Evolutionary conservation across 2,329 filamentous ascomycete species (phyloP).

Genomic region (Cladophialophora psammophila): DNA sequence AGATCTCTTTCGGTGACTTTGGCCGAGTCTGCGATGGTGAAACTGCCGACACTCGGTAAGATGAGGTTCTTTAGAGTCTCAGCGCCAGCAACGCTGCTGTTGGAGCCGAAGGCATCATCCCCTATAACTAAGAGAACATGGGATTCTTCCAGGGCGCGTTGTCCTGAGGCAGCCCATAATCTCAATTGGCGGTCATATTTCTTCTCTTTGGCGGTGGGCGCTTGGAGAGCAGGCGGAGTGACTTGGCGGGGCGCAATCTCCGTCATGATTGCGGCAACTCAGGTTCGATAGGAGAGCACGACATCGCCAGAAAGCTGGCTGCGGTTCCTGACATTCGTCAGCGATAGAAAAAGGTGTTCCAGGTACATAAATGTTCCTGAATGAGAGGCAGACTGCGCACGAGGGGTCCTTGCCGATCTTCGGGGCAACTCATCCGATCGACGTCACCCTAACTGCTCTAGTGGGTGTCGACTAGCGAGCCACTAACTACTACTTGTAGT

Average conservation of each 20-base stretch:
- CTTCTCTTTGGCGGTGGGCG: conserved; percentile 68
- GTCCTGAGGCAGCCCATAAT: conserved; percentile 91
- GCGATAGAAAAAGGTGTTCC: background rate
- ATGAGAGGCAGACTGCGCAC: background rate
- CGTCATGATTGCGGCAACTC: conserved; percentile 24
- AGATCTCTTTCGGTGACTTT: conserved; percentile 81
- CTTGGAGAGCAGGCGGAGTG: conserved; percentile 57
- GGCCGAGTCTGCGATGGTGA: conserved; percentile 85
- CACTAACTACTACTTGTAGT: background rate
- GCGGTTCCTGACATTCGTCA: conserved; percentile 6
- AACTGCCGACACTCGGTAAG: conserved; percentile 86
- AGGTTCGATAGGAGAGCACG: background rate
- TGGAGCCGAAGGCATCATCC: conserved; percentile 35
- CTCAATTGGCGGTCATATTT: conserved; percentile 96
- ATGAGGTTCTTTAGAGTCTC: conserved; percentile 98
- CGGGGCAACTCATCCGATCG: conserved; percentile 24
- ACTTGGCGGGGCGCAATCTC: conserved; percentile 38
- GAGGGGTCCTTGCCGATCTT: conserved; percentile 3
- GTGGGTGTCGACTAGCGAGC: background rate
- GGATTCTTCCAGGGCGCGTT: conserved; percentile 86
- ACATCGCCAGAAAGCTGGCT: conserved; percentile 6
- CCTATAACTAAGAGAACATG: conserved; percentile 90
- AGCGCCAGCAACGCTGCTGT: conserved; percentile 71
- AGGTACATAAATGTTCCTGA: conserved; percentile 1
- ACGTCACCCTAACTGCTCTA: conserved; percentile 18